These are phyloP conservation scores for Batkoa obscura DNA, from an alignment of 371 early-diverging fungal genomes.

Conservation along the genomic window DNA sequence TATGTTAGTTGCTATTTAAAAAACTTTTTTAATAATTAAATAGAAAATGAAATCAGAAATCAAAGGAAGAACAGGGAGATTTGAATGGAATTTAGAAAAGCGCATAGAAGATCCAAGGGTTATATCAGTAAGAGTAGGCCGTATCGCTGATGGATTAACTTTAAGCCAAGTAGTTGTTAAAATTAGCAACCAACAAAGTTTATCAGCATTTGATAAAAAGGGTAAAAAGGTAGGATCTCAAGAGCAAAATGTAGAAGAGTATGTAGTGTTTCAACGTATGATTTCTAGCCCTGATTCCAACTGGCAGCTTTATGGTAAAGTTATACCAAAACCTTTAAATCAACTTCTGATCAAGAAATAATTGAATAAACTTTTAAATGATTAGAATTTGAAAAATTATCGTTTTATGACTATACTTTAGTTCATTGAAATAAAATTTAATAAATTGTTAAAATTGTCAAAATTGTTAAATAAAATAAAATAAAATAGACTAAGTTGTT, in stretches of 20 bases:
- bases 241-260: slow-evolving; percentile 16
- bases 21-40: background rate
- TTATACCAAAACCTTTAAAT: background rate
- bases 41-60: slow-evolving; percentile 42
- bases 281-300: slow-evolving; percentile 36
- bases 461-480: background rate
- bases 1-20: background rate
- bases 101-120: slow-evolving; percentile 33
- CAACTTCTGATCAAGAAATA: background rate
- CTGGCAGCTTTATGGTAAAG: slow-evolving; percentile 52
- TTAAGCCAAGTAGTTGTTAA: slow-evolving; percentile 39
- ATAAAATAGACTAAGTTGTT: background rate
- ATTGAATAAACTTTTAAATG: background rate
- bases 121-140: slow-evolving; percentile 40
- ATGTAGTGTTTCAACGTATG: slow-evolving; percentile 48
- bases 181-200: slow-evolving; percentile 43
- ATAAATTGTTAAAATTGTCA: background rate
- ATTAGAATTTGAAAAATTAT: too few species aligned
- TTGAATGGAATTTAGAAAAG: slow-evolving; percentile 43
- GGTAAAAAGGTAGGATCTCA: background rate
- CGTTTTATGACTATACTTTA: too few species aligned
- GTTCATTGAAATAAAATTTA: background rate
- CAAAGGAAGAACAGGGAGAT: slow-evolving; percentile 32
- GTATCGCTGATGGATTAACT: slow-evolving; percentile 16
- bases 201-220: background rate